A percentile compares a stretch with the other conserved stretches of the same genome.
Evolutionary conservation across 179 eudicot species (phyloP).

Genomic region (Amaranthus tricolor): DNA sequence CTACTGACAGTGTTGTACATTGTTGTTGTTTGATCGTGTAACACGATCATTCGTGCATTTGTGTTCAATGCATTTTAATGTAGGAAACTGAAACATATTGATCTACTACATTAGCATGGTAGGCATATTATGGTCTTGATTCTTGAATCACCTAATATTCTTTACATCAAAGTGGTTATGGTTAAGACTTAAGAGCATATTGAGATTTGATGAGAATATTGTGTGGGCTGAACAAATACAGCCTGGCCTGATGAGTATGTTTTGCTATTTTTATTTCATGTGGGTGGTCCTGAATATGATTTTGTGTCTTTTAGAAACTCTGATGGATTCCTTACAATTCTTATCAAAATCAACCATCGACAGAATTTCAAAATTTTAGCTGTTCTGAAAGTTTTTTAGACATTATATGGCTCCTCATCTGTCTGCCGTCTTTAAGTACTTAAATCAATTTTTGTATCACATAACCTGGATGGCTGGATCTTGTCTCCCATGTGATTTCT

Average conservation of each 20-base stretch:
- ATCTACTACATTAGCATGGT: too few species aligned
- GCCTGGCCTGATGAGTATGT: background rate
- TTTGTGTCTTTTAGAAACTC: background rate
- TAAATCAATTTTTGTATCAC: background rate
- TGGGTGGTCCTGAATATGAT: background rate
- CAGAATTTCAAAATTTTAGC: background rate
- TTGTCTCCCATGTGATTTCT: constrained; percentile 13
- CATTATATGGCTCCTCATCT: background rate
- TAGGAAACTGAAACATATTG: too few species aligned
- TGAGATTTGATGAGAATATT: background rate
- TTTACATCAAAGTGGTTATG: background rate
- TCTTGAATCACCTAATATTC: background rate
- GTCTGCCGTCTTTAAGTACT: background rate
- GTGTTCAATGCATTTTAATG: too few species aligned
- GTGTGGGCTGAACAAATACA: background rate
- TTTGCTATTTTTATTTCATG: background rate
- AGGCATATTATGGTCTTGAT: background rate
- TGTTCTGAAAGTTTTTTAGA: background rate
- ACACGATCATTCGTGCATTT: too few species aligned
- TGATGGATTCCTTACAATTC: constrained; percentile 2
- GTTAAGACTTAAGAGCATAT: background rate
- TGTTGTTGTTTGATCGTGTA: too few species aligned
- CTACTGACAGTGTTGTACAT: too few species aligned
- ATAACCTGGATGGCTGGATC: constrained; percentile 17
- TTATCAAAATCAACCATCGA: background rate